Percentiles rank a stretch among this genome's conserved stretches.
These are phyloP conservation scores for Acer negundo DNA, from an alignment of 345 rosid species.

Conservation along the genomic window DNA sequence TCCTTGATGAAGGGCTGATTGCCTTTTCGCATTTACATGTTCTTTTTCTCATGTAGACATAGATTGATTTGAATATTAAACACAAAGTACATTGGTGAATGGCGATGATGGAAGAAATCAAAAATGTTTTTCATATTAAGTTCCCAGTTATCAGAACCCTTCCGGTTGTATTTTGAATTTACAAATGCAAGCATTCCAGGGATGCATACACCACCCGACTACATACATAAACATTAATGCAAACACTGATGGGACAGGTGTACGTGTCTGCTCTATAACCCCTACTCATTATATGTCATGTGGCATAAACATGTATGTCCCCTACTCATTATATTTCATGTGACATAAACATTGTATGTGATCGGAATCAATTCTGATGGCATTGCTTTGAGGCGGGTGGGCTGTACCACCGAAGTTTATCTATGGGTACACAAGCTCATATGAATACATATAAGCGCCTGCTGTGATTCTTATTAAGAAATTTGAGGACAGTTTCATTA, in stretches of 20 bases:
- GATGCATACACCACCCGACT: background rate
- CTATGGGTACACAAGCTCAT: background rate
- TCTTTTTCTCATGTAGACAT: slow-evolving; percentile 26
- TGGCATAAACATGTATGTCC: background rate
- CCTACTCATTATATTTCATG: background rate
- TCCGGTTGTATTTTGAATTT: background rate
- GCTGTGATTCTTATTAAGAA: background rate
- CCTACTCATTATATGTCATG: background rate
- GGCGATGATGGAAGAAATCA: background rate
- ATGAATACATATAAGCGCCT: background rate
- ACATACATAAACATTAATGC: background rate
- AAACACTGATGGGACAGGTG: background rate
- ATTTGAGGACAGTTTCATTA: background rate
- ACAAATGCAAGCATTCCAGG: background rate
- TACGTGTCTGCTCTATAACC: background rate
- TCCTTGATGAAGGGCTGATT: background rate
- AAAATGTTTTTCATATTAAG: background rate
- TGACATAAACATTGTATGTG: background rate
- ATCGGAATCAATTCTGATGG: no score
- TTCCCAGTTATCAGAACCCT: no score
- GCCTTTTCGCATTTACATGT: slow-evolving; percentile 17
- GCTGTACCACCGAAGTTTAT: background rate
- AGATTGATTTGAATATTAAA: background rate
- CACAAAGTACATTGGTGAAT: slow-evolving; percentile 2
- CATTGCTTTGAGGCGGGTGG: no score